Percentiles rank a stretch among this genome's conserved stretches.
Evolutionary conservation across 148 eudicot species (phyloP).

Genomic region (Spergularia bocconei): DNA sequence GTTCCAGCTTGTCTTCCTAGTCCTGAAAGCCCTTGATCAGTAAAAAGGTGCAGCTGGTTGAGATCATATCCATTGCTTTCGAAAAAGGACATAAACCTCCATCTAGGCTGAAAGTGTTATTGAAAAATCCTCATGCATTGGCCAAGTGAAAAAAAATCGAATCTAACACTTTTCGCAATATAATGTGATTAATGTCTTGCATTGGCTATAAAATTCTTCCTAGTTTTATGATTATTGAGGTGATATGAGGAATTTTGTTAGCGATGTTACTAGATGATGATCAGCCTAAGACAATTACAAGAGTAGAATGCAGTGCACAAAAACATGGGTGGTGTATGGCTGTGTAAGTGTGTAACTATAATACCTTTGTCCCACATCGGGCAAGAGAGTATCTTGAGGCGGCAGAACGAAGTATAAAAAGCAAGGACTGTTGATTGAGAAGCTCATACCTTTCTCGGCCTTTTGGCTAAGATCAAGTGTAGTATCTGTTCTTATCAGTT

Average conservation of each 20-base stretch:
- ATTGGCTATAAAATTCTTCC: background rate
- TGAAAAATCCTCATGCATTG: constrained; percentile 70
- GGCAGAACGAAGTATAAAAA: background rate
- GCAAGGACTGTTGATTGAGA: accelerated
- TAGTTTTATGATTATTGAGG: too few relatives aligned
- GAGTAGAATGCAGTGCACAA: too few relatives aligned
- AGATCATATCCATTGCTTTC: constrained; percentile 66
- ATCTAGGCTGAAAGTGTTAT: constrained; percentile 35
- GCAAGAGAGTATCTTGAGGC: too few relatives aligned
- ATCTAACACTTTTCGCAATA: background rate
- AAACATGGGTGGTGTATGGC: too few relatives aligned
- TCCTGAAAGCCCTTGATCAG: constrained; percentile 93
- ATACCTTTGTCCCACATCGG: constrained; percentile 15
- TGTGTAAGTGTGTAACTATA: too few relatives aligned
- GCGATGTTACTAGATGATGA: too few relatives aligned
- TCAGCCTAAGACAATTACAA: too few relatives aligned
- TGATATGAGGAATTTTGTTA: too few relatives aligned
- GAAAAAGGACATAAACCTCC: constrained; percentile 39
- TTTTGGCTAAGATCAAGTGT: constrained; percentile 93
- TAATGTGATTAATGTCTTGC: background rate
- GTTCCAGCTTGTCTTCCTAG: constrained; percentile 81
- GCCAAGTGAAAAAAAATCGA: constrained; percentile 44
- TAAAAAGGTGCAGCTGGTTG: constrained; percentile 81
- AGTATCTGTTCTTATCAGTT: constrained; percentile 87
- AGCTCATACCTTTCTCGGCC: constrained; percentile 50